These are phyloP conservation scores for Lenwebbia sp. DNA, from an alignment of 345 rosid species.

Conservation along the genomic window DNA sequence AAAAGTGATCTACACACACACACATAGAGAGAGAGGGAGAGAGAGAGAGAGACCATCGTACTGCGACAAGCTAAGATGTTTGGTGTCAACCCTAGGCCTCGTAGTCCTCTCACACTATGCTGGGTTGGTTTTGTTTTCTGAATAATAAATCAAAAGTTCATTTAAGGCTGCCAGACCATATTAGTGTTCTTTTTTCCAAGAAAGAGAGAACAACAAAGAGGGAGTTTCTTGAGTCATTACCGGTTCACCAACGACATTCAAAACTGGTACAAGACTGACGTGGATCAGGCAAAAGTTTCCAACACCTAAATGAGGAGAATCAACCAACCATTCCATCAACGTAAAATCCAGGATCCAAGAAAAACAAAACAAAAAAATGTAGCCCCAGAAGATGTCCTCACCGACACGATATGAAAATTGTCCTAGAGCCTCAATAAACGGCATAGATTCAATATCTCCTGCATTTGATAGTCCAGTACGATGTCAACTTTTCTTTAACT, in stretches of 20 bases:
- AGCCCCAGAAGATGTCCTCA: constrained; percentile 19
- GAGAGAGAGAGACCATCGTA: constrained; percentile 36
- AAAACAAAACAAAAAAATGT: not conserved
- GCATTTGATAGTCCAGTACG: constrained; percentile 3
- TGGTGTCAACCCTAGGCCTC: constrained; percentile 87
- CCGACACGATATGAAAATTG: constrained; percentile 94
- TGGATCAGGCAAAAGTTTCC: constrained; percentile 94
- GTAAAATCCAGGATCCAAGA: not conserved
- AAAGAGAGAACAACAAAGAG: not conserved
- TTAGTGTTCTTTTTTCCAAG: not conserved
- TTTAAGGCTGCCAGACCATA: not conserved
- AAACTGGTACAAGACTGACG: constrained; percentile 97
- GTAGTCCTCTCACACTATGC: constrained; percentile 78
- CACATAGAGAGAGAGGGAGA: not conserved
- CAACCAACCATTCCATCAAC: not conserved
- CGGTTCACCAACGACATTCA: constrained; percentile 97
- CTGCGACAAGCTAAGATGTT: constrained; percentile 91
- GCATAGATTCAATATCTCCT: constrained; percentile 99
- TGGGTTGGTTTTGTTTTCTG: constrained; percentile 99
- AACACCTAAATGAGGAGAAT: constrained; percentile 40
- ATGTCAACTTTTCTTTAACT: not conserved
- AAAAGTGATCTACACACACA: not conserved
- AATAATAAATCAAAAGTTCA: not conserved
- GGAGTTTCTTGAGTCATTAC: constrained; percentile 14
- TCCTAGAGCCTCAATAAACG: constrained; percentile 92